Evolutionary conservation across 2,329 filamentous ascomycete genomes (phyloP), one percentile per base, ranked within the genome.

Genomic region (Verticillium nubilum): DNA sequence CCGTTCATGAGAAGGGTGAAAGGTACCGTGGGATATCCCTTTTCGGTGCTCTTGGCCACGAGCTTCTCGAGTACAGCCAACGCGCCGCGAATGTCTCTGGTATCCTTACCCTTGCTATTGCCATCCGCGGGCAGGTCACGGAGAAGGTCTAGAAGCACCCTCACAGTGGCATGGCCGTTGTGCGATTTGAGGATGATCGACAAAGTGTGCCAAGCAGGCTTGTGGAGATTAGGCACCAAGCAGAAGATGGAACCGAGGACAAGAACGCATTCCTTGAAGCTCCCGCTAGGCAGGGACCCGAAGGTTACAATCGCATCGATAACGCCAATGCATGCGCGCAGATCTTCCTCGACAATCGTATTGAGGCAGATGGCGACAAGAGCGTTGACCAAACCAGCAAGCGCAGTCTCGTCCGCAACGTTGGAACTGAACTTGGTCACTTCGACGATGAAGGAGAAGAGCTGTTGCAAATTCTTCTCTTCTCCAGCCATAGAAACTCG

Each of bases 341-440:
- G 78, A 67, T 93, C 89, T 28, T 82, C 80, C 55, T 85, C 78
- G 29, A 82, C 78, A 56, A 80, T 86, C 1, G 89, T 92, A 65
- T 81, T 84, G 70, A 86, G 82, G 72, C 88, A 91, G 53, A 92
- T 89, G 58, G 78, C 73, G 53, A 91, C 77, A 9, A 90, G 74
- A 13, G 80, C 80, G 59, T 84, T 80, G 59, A 93, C 83, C 58
- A 92, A 73, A 3, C 78, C 76, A 57, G 80, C 80, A 23, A 89
- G 78, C 53, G 87, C 83, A 31, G 79, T 73, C 63, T 90, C 86
- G 63, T 82, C 81, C 26, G 88, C 85, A 31, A 86, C 80, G 64
- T 87, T 88, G 70, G 86, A 89, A 69, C 88, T 91, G 77, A 90
- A 92, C 69, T 90, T 91, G 74, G 90, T 85, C 58, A 91, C 79